Percentiles rank a stretch among this genome's conserved stretches.
Conservation (phyloP, 768 basidiomycete species). For the Melanogaster broomeanus region DNA sequence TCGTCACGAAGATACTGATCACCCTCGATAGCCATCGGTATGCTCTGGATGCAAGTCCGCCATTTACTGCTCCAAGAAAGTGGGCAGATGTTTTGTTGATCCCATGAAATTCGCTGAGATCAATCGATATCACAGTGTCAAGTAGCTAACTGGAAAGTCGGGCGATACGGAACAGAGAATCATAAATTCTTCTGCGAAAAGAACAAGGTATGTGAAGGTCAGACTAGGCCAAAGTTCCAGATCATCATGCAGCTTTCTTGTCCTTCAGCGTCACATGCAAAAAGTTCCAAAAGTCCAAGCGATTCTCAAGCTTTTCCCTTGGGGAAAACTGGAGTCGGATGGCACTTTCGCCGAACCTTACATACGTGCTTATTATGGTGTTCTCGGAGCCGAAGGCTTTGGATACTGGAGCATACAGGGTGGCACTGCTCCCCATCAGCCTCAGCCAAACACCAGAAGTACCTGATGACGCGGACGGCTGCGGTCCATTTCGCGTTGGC, state of each 20-base stretch:
- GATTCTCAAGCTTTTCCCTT: conserved; percentile 40
- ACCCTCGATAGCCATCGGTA: conserved; percentile 20
- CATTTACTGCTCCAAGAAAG: conserved; percentile 34
- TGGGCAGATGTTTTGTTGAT: neutral
- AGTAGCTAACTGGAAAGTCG: conserved; percentile 35
- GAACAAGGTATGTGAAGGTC: conserved; percentile 31
- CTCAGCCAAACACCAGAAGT: conserved; percentile 16
- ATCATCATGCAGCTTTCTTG: neutral
- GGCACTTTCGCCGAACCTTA: conserved; percentile 38
- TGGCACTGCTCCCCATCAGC: conserved; percentile 34
- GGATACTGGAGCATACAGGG: conserved; percentile 45
- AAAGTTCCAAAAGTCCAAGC: conserved; percentile 34
- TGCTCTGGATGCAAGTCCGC: conserved; percentile 31
- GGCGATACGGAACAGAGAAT: conserved; percentile 27
- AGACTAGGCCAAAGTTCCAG: neutral
- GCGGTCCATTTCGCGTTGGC: conserved; percentile 5
- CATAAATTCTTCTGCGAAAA: conserved; percentile 36
- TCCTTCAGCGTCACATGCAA: conserved; percentile 38
- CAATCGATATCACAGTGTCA: conserved; percentile 31
- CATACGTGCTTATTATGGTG: conserved; percentile 36
- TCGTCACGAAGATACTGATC: neutral
- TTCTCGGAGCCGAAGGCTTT: conserved; percentile 40
- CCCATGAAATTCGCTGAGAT: conserved; percentile 2
- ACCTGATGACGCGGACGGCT: conserved; percentile 5
- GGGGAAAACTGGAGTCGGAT: conserved; percentile 45